phyloP scores from a whole-genome alignment of 2,329 filamentous ascomycete species.

The Aciculosporium take region DNA sequence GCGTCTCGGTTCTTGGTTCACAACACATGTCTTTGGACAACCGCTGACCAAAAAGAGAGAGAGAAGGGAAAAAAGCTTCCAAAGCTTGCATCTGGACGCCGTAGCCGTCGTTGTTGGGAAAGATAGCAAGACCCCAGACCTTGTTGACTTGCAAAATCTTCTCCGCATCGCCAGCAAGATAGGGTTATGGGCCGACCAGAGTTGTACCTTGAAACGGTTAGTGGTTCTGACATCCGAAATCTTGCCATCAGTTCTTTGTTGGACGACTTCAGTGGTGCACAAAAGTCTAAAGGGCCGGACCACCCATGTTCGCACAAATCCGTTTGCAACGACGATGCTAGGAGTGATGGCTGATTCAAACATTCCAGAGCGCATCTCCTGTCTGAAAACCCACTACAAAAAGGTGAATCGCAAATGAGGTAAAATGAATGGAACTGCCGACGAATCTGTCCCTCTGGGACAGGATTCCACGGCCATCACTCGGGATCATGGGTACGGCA shows the following conservation, averaged over 20 bases:
- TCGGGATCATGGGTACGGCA: slow-evolving; percentile 19
- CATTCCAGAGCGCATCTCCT: background rate
- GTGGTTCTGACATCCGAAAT: background rate
- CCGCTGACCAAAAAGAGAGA: too few species aligned
- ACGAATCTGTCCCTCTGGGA: slow-evolving; percentile 18
- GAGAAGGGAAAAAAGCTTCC: too few species aligned
- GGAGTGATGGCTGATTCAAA: background rate
- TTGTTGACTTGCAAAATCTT: background rate
- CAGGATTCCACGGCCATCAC: slow-evolving; percentile 17
- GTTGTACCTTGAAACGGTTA: background rate
- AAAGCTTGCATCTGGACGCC: background rate
- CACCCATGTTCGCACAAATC: background rate
- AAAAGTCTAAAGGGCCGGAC: background rate
- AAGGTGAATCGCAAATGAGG: slow-evolving; percentile 4
- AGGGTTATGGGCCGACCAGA: slow-evolving; percentile 1
- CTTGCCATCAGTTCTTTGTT: background rate
- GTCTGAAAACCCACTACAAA: background rate
- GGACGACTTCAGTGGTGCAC: background rate
- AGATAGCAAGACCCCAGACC: background rate
- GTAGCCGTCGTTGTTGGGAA: background rate
- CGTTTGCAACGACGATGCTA: background rate
- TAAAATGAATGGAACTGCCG: slow-evolving; percentile 21
- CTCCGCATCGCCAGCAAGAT: background rate
- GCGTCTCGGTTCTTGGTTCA: too few species aligned
- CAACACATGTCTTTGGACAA: background rate